Evolutionary conservation across 1,284 basidiomycete genomes (phyloP).

Genomic region (Tilletia indica): DNA sequence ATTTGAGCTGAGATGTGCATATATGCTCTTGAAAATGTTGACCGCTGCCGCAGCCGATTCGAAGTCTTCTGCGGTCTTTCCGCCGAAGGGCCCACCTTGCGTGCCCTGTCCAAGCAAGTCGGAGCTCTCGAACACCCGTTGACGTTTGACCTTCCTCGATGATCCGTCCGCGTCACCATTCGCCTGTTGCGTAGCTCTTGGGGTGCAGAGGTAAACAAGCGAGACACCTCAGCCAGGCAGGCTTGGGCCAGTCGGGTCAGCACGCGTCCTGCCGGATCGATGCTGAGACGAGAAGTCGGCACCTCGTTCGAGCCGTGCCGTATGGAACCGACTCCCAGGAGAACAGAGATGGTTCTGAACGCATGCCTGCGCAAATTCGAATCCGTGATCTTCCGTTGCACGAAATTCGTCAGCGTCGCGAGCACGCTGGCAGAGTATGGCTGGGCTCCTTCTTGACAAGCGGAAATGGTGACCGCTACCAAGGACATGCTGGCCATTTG

Average conservation of each 20-base stretch:
- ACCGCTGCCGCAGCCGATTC: neutral
- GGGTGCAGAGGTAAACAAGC: neutral
- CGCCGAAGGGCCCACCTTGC: neutral
- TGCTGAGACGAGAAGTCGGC: neutral
- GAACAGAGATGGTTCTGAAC: neutral
- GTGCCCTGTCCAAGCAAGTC: neutral
- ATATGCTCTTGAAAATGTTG: neutral
- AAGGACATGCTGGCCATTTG: slow-evolving; percentile 7
- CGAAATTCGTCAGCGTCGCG: neutral
- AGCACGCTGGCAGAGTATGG: neutral
- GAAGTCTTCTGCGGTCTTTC: neutral
- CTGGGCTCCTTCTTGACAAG: slow-evolving; percentile 8
- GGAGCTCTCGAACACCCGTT: slow-evolving; percentile 6
- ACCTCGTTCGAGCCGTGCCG: neutral
- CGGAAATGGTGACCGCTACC: neutral
- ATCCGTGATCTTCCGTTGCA: neutral
- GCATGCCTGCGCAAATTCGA: neutral
- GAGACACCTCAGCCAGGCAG: neutral
- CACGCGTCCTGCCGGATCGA: slow-evolving; percentile 4
- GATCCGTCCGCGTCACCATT: neutral
- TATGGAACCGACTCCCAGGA: neutral
- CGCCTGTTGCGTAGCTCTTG: neutral
- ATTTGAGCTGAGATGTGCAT: slow-evolving; percentile 4
- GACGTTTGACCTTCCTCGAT: slow-evolving; percentile 6
- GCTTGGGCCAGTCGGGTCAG: slow-evolving; percentile 7